phyloP scores from a whole-genome alignment of 202 grass and related monocot species.

The Dendrocalamus latiflorus region DNA sequence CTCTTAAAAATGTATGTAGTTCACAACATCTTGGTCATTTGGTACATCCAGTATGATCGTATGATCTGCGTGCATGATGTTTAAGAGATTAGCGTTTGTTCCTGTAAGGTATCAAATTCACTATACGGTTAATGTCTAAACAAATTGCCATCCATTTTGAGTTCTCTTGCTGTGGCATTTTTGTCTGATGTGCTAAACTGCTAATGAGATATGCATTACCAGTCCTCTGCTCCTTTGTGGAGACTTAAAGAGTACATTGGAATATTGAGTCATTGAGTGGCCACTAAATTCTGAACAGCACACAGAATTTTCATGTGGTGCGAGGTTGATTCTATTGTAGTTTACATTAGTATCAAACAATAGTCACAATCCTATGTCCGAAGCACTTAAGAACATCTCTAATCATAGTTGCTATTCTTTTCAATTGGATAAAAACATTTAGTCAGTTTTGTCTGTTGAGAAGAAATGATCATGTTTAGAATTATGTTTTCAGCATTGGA shows the following conservation, averaged over 20 bases:
- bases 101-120: background rate
- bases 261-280: background rate
- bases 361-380: conserved; percentile 1
- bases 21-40: background rate
- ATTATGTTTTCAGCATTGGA: background rate
- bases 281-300: background rate
- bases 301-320: background rate
- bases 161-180: background rate
- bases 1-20: background rate
- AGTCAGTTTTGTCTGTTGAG: background rate
- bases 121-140: background rate
- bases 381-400: background rate
- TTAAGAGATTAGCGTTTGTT: background rate
- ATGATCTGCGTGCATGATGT: background rate
- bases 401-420: conserved; percentile 2
- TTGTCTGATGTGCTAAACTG: background rate
- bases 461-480: background rate
- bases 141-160: background rate
- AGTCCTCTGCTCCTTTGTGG: background rate
- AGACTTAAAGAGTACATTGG: background rate
- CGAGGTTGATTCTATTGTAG: background rate
- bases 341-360: background rate
- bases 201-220: background rate
- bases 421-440: background rate
- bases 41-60: background rate